Percentiles rank a stretch among this genome's conserved stretches.
Evolutionary conservation across 2,329 filamentous ascomycete genomes (phyloP).

Genomic region (Fusarium newnesense): DNA sequence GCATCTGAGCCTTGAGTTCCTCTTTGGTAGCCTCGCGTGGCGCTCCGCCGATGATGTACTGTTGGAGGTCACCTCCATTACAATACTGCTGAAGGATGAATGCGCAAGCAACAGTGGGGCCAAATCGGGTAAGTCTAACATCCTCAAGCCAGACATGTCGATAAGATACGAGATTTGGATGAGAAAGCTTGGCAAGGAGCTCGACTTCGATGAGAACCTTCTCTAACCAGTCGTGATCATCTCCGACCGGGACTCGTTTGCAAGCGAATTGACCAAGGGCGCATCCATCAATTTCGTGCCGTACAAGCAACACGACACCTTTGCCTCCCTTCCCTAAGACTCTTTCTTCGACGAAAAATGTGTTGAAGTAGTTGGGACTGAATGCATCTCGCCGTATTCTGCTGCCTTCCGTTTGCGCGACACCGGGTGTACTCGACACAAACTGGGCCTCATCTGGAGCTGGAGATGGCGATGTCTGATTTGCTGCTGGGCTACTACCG

Average conservation of each 20-base stretch:
- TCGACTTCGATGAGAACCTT: constrained; percentile 95
- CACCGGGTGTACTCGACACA: constrained; percentile 62
- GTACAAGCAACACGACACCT: constrained; percentile 92
- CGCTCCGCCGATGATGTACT: constrained; percentile 80
- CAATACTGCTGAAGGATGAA: constrained; percentile 99
- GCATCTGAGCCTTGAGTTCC: constrained; percentile 86
- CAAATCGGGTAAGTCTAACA: constrained; percentile 83
- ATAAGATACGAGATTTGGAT: constrained; percentile 96
- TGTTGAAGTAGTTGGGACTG: constrained; percentile 90
- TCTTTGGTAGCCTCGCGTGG: constrained; percentile 77
- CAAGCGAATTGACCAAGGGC: constrained; percentile 92
- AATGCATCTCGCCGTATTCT: constrained; percentile 89
- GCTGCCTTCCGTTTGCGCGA: constrained; percentile 62
- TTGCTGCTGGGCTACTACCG: constrained; percentile 19
- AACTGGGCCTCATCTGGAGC: constrained; percentile 57
- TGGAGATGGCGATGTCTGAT: constrained; percentile 27
- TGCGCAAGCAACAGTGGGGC: constrained; percentile 90
- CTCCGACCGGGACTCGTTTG: constrained; percentile 94
- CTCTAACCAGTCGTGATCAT: constrained; percentile 94
- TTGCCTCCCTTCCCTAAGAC: constrained; percentile 91
- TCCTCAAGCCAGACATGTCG: constrained; percentile 98
- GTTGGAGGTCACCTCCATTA: constrained; percentile 89
- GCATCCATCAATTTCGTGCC: constrained; percentile 90
- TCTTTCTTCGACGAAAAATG: constrained; percentile 90
- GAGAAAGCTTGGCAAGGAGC: constrained; percentile 87